Percentiles rank a stretch among this genome's conserved stretches.
Evolutionary conservation across 2,329 filamentous ascomycete species (phyloP).

Genomic region (Clarireedia sp.): DNA sequence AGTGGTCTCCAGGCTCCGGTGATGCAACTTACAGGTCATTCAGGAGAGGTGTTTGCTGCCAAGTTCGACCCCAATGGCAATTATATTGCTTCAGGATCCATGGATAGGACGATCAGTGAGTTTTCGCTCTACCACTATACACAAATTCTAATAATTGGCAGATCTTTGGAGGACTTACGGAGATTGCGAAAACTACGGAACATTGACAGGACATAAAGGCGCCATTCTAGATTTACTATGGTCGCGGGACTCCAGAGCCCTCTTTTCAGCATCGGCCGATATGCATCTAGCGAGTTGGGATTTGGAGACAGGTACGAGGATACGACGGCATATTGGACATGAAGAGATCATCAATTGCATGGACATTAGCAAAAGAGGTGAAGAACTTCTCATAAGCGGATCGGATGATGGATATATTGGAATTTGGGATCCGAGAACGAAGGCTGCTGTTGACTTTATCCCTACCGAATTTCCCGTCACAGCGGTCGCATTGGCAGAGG

Average conservation of each 20-base stretch:
- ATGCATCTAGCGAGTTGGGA: conserved; percentile 94
- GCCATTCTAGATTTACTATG: conserved; percentile 90
- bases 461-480: conserved; percentile 90
- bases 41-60: conserved; percentile 83
- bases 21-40: conserved; percentile 80
- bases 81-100: conserved; percentile 86
- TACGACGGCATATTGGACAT: conserved; percentile 86
- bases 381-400: conserved; percentile 82
- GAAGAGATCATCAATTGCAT: conserved; percentile 93
- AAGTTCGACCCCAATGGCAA: conserved; percentile 85
- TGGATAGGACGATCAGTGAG: conserved; percentile 85
- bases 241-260: conserved; percentile 85
- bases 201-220: conserved; percentile 81
- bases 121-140: not conserved
- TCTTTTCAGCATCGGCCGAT: conserved; percentile 91
- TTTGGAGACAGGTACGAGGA: conserved; percentile 80
- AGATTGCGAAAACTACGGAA: conserved; percentile 88
- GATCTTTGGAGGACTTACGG: conserved; percentile 93
- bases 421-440: conserved; percentile 91
- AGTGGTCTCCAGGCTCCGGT: conserved; percentile 82
- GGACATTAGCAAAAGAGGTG: conserved; percentile 80
- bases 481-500: conserved; percentile 82
- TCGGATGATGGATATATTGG: conserved; percentile 92
- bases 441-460: conserved; percentile 79
- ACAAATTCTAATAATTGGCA: conserved; percentile 31